Evolutionary conservation across 192 early-diverging fungal species (phyloP).

Genomic region (Gamsiella multidivaricata): DNA sequence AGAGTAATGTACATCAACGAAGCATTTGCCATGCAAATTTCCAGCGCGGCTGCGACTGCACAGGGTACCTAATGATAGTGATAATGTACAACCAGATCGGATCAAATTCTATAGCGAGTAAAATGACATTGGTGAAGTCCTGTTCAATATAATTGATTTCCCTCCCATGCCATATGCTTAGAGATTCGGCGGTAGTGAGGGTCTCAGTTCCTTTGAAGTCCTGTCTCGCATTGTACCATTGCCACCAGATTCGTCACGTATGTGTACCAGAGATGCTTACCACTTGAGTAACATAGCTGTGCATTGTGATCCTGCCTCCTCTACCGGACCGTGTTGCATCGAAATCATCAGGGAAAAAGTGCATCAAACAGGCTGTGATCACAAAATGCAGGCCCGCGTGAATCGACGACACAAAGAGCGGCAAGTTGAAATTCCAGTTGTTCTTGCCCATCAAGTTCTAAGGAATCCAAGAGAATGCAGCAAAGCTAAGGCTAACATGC

Average conservation of each 20-base stretch:
- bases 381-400: conserved; percentile 79
- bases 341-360: conserved; percentile 46
- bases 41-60: conserved; percentile 81
- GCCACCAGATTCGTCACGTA: too few relatives aligned
- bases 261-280: too few relatives aligned
- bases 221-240: too few relatives aligned
- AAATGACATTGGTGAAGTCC: too few relatives aligned
- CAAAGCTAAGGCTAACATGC: too few relatives aligned
- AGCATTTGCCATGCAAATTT: conserved; percentile 85
- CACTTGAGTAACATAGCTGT: conserved; percentile 57
- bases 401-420: conserved; percentile 81
- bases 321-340: conserved; percentile 51
- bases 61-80: conserved; percentile 65
- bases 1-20: conserved; percentile 83
- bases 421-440: conserved; percentile 78
- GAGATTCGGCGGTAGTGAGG: too few relatives aligned
- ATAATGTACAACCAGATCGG: background rate
- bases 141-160: too few relatives aligned
- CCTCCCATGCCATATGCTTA: too few relatives aligned
- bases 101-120: conserved; percentile 35
- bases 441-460: conserved; percentile 78
- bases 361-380: conserved; percentile 67
- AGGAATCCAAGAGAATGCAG: background rate
- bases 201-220: too few relatives aligned
- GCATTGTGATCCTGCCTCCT: conserved; percentile 39